Evolutionary conservation across 257 asterid species (phyloP), one percentile per base, ranked within the genome.

Genomic region (Solanum habrochaites): DNA sequence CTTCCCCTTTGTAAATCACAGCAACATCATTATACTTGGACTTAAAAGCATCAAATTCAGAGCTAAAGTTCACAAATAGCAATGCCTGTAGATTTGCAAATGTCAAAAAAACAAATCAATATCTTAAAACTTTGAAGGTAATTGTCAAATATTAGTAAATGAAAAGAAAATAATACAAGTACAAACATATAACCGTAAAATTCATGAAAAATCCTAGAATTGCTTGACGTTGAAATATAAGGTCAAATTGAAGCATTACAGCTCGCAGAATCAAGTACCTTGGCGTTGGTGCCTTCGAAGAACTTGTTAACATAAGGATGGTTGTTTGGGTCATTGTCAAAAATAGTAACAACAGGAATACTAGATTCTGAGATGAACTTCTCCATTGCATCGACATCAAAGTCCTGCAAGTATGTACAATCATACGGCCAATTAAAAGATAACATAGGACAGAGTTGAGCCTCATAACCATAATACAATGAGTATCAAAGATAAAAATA

Each of bases 11-110:
- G 92, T 91, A 92, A 85, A 86, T 90, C 80, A 90, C 87, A 7
- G 99, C 98, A 86, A 90, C 96, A 29, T 93, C 94, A 77, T 89
- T 91, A 82, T 92, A 95, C 49, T 90, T 94, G 35, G 93, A 71
- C 85, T 90, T 87, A 90, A 94, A 96, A 43, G 92, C 90, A 40
- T 93, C 94, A 8, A 88, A 91, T 75, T 94, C 97, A 71, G 85
- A 62, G 91, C 90, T 95, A 90, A 96, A 95, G 95, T 94, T 91
- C 77, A 91, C 92, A 82, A 94, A 93, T 25, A 96, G 94, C 93
- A 96, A 87, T 85, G 95, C 95, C 99, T 95, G 91, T 43, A 80
- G 43, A 87, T 47, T 80, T 29, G 69, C 45, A 29, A 21, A 80
- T 80, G 69, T 29, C 13, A 45, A 43, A 23, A 12, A 23, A 12